Percentiles rank a stretch among this genome's conserved stretches.
phyloP scores from a whole-genome alignment of 495 filamentous ascomycete species.

The Pseudomonodictys pantanalensis region DNA sequence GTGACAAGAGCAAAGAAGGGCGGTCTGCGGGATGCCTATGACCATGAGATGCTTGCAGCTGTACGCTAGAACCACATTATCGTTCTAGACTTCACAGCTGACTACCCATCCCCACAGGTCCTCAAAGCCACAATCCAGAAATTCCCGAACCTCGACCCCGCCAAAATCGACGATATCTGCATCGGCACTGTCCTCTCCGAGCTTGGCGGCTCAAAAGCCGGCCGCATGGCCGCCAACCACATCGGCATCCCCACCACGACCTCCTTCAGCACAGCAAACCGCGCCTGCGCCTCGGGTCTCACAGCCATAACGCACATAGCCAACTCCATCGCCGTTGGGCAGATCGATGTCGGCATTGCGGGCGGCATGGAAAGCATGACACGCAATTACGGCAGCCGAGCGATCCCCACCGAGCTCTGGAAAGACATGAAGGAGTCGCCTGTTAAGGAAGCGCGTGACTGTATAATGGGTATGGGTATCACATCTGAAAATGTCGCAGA shows the following conservation, averaged over 20 bases:
- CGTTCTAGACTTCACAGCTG: neutral
- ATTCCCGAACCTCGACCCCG: conserved; percentile 71
- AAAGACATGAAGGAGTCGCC: conserved; percentile 61
- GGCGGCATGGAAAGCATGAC: conserved; percentile 96
- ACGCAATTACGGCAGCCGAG: conserved; percentile 75
- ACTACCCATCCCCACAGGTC: conserved; percentile 40
- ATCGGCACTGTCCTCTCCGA: conserved; percentile 87
- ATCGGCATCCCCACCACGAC: conserved; percentile 72
- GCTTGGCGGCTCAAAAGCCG: conserved; percentile 86
- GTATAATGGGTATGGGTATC: conserved; percentile 90
- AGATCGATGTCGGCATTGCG: conserved; percentile 75
- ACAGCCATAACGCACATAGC: conserved; percentile 69
- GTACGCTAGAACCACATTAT: conserved; percentile 37
- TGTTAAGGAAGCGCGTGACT: conserved; percentile 72
- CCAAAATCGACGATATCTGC: conserved; percentile 71
- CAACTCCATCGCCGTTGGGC: conserved; percentile 66
- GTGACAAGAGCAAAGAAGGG: conserved; percentile 52
- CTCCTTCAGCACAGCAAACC: conserved; percentile 79
- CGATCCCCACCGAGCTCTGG: conserved; percentile 82
- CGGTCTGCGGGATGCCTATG: conserved; percentile 81
- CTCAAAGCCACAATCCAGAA: conserved; percentile 74
- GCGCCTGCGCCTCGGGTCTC: conserved; percentile 77
- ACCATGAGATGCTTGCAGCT: conserved; percentile 78
- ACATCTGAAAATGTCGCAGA: conserved; percentile 88
- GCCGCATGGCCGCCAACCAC: conserved; percentile 84